Base-by-base conservation (phyloP, 805 yeast species). In the Cyberlindnera mycetangii region DNA sequence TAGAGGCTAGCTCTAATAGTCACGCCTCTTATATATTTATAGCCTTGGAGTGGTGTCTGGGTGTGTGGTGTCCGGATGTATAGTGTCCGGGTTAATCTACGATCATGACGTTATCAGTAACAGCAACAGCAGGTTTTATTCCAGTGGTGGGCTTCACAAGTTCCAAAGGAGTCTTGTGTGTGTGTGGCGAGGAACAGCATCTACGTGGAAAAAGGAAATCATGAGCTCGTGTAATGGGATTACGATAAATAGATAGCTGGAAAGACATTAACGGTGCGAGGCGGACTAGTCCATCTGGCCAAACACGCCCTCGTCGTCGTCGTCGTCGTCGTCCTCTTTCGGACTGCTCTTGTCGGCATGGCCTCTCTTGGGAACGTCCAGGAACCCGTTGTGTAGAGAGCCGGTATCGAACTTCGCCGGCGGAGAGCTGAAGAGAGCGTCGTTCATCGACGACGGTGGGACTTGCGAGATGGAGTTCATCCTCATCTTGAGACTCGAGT, bases 401-500 rank as follows among this genome's bases (percentile, higher is more conserved):
- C 21, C 38, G 15, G 37, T 12, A n/a, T 58, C 51, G 15, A 53
- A 42, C 9, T 33, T 42, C 10, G 48, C 39, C 28, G 49, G 35
- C 6, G 53, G 41, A 11, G 20, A 52, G 14, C 37, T 44, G 9
- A 41, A 32, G 8, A 30, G 37, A n/a, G 34, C 25, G 24, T 33
- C 34, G 17, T 51, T 39, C 18, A 45, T 43, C 7, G 48, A 45
- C 16, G 71, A 61, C 37, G 77, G 78, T 7, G 79, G 78, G 41
- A 69, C 66, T 42, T 69, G 75, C 6, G 75, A 68, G 9, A 70
- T 58, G 5, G 79, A 75, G 45, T 63, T 63, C 22, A 72, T 67
- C 51, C 79, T 58, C 35, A 60, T 46, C 18, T 63, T 50, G 9
- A 43, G 34, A 30, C 47, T 50, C 14, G 38, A 27, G 27, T 17